Evolutionary conservation across 257 asterid species (phyloP), one percentile per base, ranked within the genome.

Genomic region (Sherardia arvensis): DNA sequence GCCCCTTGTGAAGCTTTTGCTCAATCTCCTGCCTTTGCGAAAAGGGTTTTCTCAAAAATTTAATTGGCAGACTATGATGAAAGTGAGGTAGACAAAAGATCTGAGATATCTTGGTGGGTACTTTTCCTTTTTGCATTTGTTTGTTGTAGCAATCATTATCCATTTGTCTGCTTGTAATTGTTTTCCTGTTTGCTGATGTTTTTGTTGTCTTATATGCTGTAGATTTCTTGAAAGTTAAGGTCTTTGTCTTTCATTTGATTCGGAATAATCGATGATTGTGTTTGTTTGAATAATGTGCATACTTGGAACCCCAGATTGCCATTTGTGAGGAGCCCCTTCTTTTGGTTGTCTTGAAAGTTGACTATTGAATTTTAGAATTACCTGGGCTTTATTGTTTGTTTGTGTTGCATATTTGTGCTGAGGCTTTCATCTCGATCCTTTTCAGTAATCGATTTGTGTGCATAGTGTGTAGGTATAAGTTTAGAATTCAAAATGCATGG

Each of bases 401-500:
- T 9, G 18, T 8, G n/a, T 47, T n/a, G 6, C 8, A 27, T 27
- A 25, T 62, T 33, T 14, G 34, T 45, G n/a, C 18, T 61, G 12
- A 15, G 1, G 14, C 28, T 54, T 55, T 43, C 21, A 17, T 36
- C 30, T 64, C 55, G 64, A 40, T 54, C 49, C 53, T 15, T n/a
- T 38, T 28, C 60, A 62, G 63, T 29, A 15, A 14, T 54, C 28
- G 8, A 53, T 69, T 53, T 28, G 23, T 53, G 61, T 61, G 61
- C 25, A 10, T 33, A 26, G 32, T 61, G 12, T 51, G 32, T 51
- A 58, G 67, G 62, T n/a, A 48, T 29, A 55, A n/a, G 28, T 55
- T 62, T 20, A 60, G 36, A 62, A 34, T 62, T 34, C 66, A 82
- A 70, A 79, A 86, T 84, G 96, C 75, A 88, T 71, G 91, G 95